Percentiles rank a stretch among this genome's conserved stretches.
Conservation (phyloP, 2,329 filamentous ascomycete species). For the Periconia macrospinosa region DNA sequence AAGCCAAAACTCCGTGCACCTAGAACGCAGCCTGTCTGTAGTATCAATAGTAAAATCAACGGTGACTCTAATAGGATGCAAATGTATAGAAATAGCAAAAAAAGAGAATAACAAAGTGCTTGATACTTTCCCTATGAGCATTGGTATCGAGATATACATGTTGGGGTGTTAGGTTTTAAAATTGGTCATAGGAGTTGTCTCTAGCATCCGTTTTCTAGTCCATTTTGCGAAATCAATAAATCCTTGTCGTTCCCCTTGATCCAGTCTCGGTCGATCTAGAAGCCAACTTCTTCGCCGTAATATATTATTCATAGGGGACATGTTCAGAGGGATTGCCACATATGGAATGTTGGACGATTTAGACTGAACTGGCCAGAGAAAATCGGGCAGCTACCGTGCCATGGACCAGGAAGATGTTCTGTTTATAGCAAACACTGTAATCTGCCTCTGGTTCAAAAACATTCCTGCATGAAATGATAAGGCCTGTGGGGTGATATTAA, state of each 20-base stretch:
- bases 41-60: too few relatives aligned
- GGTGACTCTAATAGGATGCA: too few relatives aligned
- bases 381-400: not conserved
- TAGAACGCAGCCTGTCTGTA: too few relatives aligned
- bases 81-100: too few relatives aligned
- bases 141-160: too few relatives aligned
- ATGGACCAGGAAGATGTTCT: not conserved
- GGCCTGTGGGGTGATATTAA: not conserved
- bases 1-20: too few relatives aligned
- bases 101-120: too few relatives aligned
- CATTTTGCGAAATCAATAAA: constrained; percentile 14
- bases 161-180: too few relatives aligned
- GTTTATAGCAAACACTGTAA: not conserved
- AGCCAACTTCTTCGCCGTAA: constrained; percentile 12
- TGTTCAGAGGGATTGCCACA: not conserved
- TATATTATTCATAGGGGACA: not conserved
- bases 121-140: too few relatives aligned
- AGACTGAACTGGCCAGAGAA: not conserved
- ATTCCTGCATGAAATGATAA: not conserved
- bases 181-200: too few relatives aligned
- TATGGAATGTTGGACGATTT: not conserved
- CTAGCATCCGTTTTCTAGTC: not conserved
- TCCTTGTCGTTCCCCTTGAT: constrained; percentile 10
- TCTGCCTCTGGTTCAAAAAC: not conserved
- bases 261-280: constrained; percentile 18